Evolutionary conservation across 2,329 filamentous ascomycete species (phyloP), one percentile per base, ranked within the genome.

Genomic region (Penicillium sp.): DNA sequence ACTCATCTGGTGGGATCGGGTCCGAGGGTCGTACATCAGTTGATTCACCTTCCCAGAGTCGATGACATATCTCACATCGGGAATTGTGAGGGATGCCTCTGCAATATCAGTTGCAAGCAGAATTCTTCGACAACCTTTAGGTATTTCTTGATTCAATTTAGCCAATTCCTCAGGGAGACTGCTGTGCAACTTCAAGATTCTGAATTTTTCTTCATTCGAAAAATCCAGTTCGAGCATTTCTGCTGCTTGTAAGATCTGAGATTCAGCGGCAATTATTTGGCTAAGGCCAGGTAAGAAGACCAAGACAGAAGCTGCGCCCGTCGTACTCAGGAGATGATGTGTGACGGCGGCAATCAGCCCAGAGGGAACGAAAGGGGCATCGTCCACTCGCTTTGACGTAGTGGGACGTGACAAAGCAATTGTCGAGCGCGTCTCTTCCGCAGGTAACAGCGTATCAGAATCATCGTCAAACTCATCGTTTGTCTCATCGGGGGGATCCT

Each of bases 71-170:
- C 77, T 76, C 22, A 84, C 80, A 61, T 84, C 82, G 8, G 81
- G 77, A n/a, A 84, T 79, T 6, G 82, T 84, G 43, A 84, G 71
- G 3, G 79, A 82, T 0, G 81, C 82, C 65, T 84, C 82, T 6
- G 81, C 81, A 59, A 84, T 81, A 57, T 83, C 82, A 0, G 82
- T 84, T 3, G 81, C 75, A 8, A 84, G 70, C 37, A 84, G 80
- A 35, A 84, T 76, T 62, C 82, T 81, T 46, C 83, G 76, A 51
- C 76, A 77, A 16, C 78, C 80, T 22, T 62, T 54, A 3, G 79
- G 75, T 2, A 79, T 65, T 1, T 72, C 68, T 3, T 77, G 68
- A 58, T 82, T 80, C 14, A 84, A 74, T 3, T 78, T 74, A 3
- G 66, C 69, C 59, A 83, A 81, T 33, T 78, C 76, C 13, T 78